Base-by-base conservation (phyloP, 441 rosid genomes). In the Aleurites moluccanus region DNA sequence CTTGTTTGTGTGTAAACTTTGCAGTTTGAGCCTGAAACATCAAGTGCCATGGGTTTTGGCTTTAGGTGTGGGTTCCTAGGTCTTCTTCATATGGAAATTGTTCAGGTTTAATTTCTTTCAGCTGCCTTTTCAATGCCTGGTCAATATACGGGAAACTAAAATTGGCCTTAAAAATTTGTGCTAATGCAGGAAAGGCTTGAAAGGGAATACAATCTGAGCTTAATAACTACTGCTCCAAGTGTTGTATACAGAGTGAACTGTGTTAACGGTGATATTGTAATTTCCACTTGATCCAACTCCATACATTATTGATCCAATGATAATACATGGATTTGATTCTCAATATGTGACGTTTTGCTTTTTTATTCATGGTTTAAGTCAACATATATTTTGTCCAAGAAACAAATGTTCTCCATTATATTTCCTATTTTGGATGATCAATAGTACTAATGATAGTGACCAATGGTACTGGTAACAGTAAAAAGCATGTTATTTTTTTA, bases 61-160 rank as follows among this genome's bases (percentile, higher is more conserved):
- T 95, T 93, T 85, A 89, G 98, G 79, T 95, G 98, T 66, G 99
- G 99, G 69, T 95, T 93, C 87, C 80, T 95, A 88, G 98, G 99
- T 80, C 98, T 95, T 84, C 98, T 95, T 65, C 98, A 93, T 86
- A 91, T 95, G 99, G 99, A 95, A 90, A 95, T 95, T 81, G 98
- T 95, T 79, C 99, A 95, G 97, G 99, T 88, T 73, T 84, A 83
- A 70, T 64, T 65, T 72, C 47, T 75, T 67, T 64, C 67, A 59
- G 56, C 3, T 25, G 55, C 75, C 53, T 70, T 45, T 14, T 1
- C 10, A 9, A 70, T 14, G 73, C 30, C 59, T 72, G 64, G 63
- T 68, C 38, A 75, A 56, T 67, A 50, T 30, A 30, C 52, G 60
- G 50, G 74, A 69, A 70, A 61, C 67, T 45, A 23, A 42, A 49